Evolutionary conservation across 139 green algal genomes (phyloP), one percentile per base, ranked within the genome.

Genomic region (Tetraselmis chui): DNA sequence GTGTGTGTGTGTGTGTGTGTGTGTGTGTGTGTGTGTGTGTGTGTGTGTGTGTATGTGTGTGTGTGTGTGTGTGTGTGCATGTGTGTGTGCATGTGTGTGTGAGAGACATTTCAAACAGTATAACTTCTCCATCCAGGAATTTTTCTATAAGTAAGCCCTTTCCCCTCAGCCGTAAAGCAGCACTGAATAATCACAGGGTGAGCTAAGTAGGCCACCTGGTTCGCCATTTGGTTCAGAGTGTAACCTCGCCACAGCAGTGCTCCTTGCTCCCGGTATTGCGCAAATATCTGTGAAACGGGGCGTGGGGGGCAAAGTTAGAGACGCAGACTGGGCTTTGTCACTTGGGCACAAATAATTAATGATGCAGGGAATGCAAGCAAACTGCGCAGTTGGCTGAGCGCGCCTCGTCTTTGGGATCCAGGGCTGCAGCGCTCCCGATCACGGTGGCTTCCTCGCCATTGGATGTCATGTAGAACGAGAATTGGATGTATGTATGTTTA

Each of bases 381-480:
- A n/a, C n/a, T 29, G 59, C 59, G 30, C 23, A 58, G 74, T 28
- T 22, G 23, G 30, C 18, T 31, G 1, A 1, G 30, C 79, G 79
- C 22, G 97, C 91, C 31, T 90, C 85, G 84, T 98, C 95, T 11
- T 91, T 30, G 0, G 80, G 59, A 11, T 89, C 78, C 28, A 98
- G 80, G 0, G 89, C 95, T 23, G 95, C 95, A 1, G 95, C 95
- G 28, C 83, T 93, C 5, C 87, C 95, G 0, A 98, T 87, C 26
- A 90, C 88, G 22, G 93, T 93, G 0, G 94, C 95, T 81, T 98
- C 95, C 84, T 98, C 95, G 0, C 95, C 94, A 76, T 77, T 88
- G n/a, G 87, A 92, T 1, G 94, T 98, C 88, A 98, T 93, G 89
- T 97, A 98, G 87, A 98, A 98, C 1, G 90, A 96, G 79, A 98